phyloP scores from a whole-genome alignment of 345 rosid genomes.

The Eucalyptus paniculata region DNA sequence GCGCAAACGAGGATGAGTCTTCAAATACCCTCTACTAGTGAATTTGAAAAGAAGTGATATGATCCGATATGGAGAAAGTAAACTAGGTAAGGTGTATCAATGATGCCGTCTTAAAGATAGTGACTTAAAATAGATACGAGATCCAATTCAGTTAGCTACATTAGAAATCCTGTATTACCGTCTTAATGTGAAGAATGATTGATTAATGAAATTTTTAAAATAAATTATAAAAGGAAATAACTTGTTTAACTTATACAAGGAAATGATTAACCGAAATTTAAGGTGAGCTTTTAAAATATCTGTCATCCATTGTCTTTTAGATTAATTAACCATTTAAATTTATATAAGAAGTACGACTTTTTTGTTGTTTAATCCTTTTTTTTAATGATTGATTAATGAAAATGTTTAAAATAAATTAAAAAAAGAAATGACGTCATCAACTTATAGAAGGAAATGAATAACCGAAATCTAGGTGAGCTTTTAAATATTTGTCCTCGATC shows the following conservation, averaged over 20 bases:
- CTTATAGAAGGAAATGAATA: not conserved
- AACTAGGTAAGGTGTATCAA: fast-evolving
- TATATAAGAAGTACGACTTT: not conserved
- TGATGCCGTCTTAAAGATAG: no score
- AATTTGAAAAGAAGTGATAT: not conserved
- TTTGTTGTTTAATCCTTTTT: not conserved
- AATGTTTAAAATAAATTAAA: no score
- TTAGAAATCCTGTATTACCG: no score
- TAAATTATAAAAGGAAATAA: not conserved
- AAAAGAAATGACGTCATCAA: not conserved
- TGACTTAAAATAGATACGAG: no score
- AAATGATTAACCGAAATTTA: not conserved
- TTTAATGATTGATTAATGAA: not conserved
- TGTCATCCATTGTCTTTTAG: not conserved
- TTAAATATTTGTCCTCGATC: not conserved
- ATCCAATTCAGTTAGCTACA: no score
- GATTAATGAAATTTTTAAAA: not conserved
- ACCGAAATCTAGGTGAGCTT: not conserved
- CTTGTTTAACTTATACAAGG: not conserved
- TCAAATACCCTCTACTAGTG: not conserved
- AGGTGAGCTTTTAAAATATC: not conserved
- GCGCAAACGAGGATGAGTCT: not conserved
- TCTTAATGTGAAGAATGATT: not conserved
- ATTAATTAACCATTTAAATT: not conserved
- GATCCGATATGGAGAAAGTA: no score